Evolutionary conservation across 345 rosid genomes (phyloP), one percentile per base, ranked within the genome.

Genomic region (Erysimum cheiranthoides): DNA sequence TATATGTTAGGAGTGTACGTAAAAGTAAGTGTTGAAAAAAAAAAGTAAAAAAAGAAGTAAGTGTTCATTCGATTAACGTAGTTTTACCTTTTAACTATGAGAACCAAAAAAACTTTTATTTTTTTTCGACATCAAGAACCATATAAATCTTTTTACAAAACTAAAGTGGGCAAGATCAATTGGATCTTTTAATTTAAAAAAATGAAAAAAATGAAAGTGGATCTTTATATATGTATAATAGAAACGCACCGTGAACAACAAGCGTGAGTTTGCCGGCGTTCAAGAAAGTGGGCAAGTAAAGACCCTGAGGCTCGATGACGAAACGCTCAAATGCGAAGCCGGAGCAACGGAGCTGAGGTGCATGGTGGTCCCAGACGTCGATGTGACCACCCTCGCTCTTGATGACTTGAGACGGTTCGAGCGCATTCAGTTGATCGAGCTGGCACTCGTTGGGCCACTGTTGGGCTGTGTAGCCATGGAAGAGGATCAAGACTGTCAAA

Each of bases 311-410:
- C 28, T 83, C 80, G 53, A 87, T 85, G 61, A 83, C 79, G 17
- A 49, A 45, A 40, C 86, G 87, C 12, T 68, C 58, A 18, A 85
- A 45, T 12, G 87, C 84, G 6, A 87, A 79, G 12, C 90, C 89
- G 1, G 86, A 75, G 68, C 97, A 89, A 52, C 67, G 86, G 80
- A 87, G 85, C 79, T 85, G 87, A n/a, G 86, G 74, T 40, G 80
- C 78, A 65, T 63, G 80, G 27, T 79, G 81, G 77, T 88, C 77
- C 93, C 88, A 87, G 0, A 79, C 45, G 74, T 90, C 90, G 1
- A 83, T 76, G 16, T 61, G 6, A 43, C 93, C 90, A 2, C 85
- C 94, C 66, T 89, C 88, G n/a, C 73, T 38, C 75, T 82, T 64
- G 35, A 85, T 47, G 17, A 72, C 72, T 42, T 75, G 70, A 10